Percentiles rank a stretch among this genome's conserved stretches.
Conservation (phyloP, 2,329 filamentous ascomycete genomes). For the Plectosphaerella plurivora region DNA sequence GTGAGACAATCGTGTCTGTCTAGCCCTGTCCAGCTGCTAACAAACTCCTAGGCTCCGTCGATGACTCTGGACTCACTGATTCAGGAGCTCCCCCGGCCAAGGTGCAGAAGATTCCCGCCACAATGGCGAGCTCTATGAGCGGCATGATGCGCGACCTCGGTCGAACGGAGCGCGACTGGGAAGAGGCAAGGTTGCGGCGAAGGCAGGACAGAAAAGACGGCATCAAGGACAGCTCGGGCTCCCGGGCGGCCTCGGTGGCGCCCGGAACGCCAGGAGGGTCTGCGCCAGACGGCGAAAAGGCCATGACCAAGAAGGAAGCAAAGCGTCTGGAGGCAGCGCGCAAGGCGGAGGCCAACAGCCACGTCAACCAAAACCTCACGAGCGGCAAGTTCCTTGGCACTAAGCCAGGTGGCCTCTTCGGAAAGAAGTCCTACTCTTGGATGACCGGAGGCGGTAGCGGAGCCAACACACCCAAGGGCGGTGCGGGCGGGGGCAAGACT, state of each 20-base stretch:
- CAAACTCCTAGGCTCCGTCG: background rate
- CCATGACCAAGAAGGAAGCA: constrained; percentile 80
- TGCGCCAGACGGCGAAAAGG: constrained; percentile 62
- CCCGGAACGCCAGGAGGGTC: constrained; percentile 58
- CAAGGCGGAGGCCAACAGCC: constrained; percentile 71
- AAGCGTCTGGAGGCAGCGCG: constrained; percentile 73
- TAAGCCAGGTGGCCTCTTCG: constrained; percentile 50
- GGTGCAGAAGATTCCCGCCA: constrained; percentile 42
- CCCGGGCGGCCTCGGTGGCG: constrained; percentile 52
- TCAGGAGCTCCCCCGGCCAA: constrained; percentile 40
- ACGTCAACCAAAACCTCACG: constrained; percentile 78
- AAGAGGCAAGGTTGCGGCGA: constrained; percentile 67
- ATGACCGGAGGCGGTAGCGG: constrained; percentile 59
- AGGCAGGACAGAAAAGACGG: constrained; percentile 60
- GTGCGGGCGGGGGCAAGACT: constrained; percentile 10
- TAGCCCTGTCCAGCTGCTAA: background rate
- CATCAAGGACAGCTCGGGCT: constrained; percentile 41
- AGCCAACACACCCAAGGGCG: constrained; percentile 42
- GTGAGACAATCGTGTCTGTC: constrained; percentile 37
- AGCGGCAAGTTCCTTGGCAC: constrained; percentile 68
- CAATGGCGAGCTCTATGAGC: constrained; percentile 36
- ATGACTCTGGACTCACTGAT: constrained; percentile 9
- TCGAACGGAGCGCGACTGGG: constrained; percentile 62
- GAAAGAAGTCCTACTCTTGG: constrained; percentile 69
- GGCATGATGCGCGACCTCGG: constrained; percentile 57